Base-by-base conservation (phyloP, 805 yeast genomes). In the Alloascoidea africana region DNA sequence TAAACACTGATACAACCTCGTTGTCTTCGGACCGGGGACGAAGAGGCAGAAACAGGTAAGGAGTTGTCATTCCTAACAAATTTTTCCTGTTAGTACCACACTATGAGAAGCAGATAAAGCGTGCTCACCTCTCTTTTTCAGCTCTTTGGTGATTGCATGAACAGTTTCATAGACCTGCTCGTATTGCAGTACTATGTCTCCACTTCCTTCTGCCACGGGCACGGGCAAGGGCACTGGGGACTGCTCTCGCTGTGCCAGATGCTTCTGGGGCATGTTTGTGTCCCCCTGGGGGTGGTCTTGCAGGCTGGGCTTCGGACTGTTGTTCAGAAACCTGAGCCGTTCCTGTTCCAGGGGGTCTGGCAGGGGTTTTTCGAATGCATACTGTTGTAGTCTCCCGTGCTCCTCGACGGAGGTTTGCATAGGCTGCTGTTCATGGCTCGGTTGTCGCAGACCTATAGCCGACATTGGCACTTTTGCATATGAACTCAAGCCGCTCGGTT, bases 41-140 rank as follows among this genome's bases (percentile, higher is more conserved):
- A 57, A 78, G 83, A 0, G 95, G 91, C 27, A 86, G 63, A 46
- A 85, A 63, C 1, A 86, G 54, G 39, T 76, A 76, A 4, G 93
- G 93, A 0, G 83, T 70, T 47, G 76, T 72, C 1, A 81, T 60
- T 16, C 50, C 50, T 46, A 35, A 23, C 8, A 8, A n/a, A 23
- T 8, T 23, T n/a, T n/a, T n/a, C n/a, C n/a, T n/a, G n/a, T n/a
- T n/a, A n/a, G n/a, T n/a, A n/a, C n/a, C n/a, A n/a, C n/a, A n/a
- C n/a, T n/a, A n/a, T n/a, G n/a, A n/a, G n/a, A n/a, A n/a, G n/a
- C n/a, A n/a, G n/a, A n/a, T n/a, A n/a, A n/a, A n/a, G n/a, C 30
- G n/a, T 8, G n/a, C 30, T 23, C 8, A 23, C 30, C 30, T 23
- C 30, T 8, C n/a, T 23, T n/a, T 23, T 23, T 23, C n/a, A 23